Evolutionary conservation across 352 stramenopile species (phyloP).

Genomic region (Phytophthora tubulina): DNA sequence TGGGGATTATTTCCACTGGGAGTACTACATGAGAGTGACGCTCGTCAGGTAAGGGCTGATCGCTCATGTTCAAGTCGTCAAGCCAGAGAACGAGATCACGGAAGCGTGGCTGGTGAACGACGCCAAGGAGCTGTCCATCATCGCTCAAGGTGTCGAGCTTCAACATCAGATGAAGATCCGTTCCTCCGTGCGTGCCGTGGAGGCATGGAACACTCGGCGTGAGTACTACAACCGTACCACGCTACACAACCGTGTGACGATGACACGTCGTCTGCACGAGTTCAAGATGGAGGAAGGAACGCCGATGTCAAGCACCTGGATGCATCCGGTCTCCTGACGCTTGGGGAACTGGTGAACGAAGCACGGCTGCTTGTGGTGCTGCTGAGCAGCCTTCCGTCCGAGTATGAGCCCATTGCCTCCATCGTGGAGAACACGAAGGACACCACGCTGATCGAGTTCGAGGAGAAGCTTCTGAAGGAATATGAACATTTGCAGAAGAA

Average conservation of each 20-base stretch:
- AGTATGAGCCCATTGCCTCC: neutral
- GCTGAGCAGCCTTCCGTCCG: neutral
- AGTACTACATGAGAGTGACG: neutral
- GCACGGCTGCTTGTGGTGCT: neutral
- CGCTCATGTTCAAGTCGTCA: constrained; percentile 8
- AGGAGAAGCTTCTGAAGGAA: constrained; percentile 5
- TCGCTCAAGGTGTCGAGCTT: constrained; percentile 27
- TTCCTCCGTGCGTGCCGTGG: constrained; percentile 6
- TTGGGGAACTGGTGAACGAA: neutral
- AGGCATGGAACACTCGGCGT: constrained; percentile 29
- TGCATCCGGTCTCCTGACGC: neutral
- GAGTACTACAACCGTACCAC: constrained; percentile 38
- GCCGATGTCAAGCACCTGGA: neutral
- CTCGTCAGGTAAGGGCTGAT: constrained; percentile 24
- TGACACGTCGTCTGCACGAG: constrained; percentile 35
- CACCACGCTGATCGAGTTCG: neutral
- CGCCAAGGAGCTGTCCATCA: constrained; percentile 40
- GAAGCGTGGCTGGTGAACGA: constrained; percentile 31
- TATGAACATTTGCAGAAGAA: neutral
- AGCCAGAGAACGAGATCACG: constrained; percentile 25
- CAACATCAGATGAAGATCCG: constrained; percentile 35
- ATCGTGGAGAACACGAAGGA: neutral
- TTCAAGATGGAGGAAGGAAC: constrained; percentile 45
- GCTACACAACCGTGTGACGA: constrained; percentile 40
- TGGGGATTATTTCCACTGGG: neutral